Evolutionary conservation across 129 eudicot species (phyloP), one percentile per base, ranked within the genome.

Genomic region (Lactuca sativa): DNA sequence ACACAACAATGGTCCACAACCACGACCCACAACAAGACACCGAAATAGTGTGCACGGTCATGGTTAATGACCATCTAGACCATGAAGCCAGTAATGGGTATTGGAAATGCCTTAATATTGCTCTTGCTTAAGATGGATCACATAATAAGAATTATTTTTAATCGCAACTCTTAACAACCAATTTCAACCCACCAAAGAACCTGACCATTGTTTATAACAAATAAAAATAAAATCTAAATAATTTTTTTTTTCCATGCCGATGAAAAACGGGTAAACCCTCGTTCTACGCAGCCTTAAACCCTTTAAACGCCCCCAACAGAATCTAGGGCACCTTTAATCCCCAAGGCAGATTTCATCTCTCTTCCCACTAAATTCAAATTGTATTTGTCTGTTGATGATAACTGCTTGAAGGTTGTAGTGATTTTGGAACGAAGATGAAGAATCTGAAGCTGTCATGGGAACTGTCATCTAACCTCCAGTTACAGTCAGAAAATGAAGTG

Each of bases 391-490:
- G 70, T 62, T 72, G 17, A 62, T 18, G 54, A 51, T 52, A 72
- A 4, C 62, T 52, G 62, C 41, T 37, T 11, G 25, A 3, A 70
- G 25, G 17, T 52, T 54, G 57, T 43, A 25, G n/a, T 10, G 56
- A 16, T 58, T 75, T 37, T 10, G 10, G 8, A 37, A 4, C 40
- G 41, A 73, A 65, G 56, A 92, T 92, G 98, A 86, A 83, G 56
- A 92, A 92, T 69, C 86, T 92, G 80, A 92, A 92, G 85, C 51
- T 86, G 7, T 86, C 83, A 37, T 77, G 72, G 81, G 86, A 89
- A 74, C 67, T 79, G 1, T 66, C 81, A 21, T 78, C 87, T 11
- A 62, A 38, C 56, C 49, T 92, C 38, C 72, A 83, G 68, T 75
- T 89, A 59, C 88, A 81, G 25, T 75, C 81, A 14, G 77, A 76